Base-by-base conservation (phyloP, 345 rosid genomes). In the Melaleuca quinquenervia region DNA sequence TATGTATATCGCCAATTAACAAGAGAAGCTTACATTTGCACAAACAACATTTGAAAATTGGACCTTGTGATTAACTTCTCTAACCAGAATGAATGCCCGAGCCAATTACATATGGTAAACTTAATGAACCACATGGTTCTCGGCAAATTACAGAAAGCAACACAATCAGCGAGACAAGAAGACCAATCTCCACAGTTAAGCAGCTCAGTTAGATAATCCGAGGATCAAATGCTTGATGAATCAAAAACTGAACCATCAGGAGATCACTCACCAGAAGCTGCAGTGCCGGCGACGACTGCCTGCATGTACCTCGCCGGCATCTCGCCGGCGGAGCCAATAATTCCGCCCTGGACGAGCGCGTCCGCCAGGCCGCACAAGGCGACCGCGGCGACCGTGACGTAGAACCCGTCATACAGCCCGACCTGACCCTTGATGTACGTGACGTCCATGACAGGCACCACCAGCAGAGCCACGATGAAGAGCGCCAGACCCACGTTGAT, bases 231-330 rank as follows among this genome's bases (percentile, higher is more conserved):
- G 44, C 84, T 50, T 82, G 44, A 48, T 3, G 51, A 7, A 14
- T 5, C 58, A 49, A 52, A 50, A 70, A 70, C 13, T 10, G 7
- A 36, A 70, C 41, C 78, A 18, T 32, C 48, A 70, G 78, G 29
- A 45, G 12, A 54, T 32, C 84, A 60, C n/a, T 89, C 90, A 95
- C 99, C 99, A 56, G 99, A 97, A 85, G 94, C 98, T 55, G 97
- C 99, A 82, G 99, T 96, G 85, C 99, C 99, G 84, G 99, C 99
- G 85, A 97, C 89, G 82, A 95, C 88, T 50, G 99, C 98, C 91
- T 97, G 99, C 97, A 94, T 95, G 87, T 96, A 97, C 84, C 99
- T 91, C 88, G 85, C 97, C 41, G 98, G 98, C 94, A 97, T 87
- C 91, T 95, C 98, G 48, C 99, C 99, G 22, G 99, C 99, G 8